Conservation (phyloP, 306 rosid species). For the Vigna trinervia region DNA sequence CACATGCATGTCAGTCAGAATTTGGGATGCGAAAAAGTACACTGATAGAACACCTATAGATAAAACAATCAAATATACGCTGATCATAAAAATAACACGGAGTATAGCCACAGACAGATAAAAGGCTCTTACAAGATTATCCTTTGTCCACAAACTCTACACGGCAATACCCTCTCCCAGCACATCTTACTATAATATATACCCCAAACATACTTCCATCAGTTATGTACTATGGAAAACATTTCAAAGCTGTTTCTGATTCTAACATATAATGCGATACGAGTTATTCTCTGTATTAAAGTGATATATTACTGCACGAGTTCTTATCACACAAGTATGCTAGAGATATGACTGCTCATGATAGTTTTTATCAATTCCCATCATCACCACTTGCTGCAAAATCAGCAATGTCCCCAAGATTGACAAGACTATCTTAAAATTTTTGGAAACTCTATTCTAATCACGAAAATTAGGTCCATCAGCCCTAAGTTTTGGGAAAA, state of each 20-base stretch:
- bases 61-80: neutral
- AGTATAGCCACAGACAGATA: neutral
- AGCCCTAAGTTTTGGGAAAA: no score
- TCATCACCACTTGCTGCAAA: no score
- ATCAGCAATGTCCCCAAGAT: no score
- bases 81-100: neutral
- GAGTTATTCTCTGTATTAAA: neutral
- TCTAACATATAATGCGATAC: neutral
- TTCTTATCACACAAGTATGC: neutral
- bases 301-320: neutral
- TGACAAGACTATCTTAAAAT: no score
- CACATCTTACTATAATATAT: neutral
- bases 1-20: conserved; percentile 1
- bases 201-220: neutral
- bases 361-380: no score
- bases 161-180: neutral
- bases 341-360: neutral
- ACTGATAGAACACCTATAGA: neutral
- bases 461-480: no score
- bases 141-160: neutral
- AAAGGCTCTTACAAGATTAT: neutral
- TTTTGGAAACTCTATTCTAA: no score
- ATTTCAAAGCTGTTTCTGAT: neutral
- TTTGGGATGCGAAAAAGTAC: conserved; percentile 11
- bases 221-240: neutral